Conservation (phyloP, 345 rosid species). For the Melastoma malabathricum region DNA sequence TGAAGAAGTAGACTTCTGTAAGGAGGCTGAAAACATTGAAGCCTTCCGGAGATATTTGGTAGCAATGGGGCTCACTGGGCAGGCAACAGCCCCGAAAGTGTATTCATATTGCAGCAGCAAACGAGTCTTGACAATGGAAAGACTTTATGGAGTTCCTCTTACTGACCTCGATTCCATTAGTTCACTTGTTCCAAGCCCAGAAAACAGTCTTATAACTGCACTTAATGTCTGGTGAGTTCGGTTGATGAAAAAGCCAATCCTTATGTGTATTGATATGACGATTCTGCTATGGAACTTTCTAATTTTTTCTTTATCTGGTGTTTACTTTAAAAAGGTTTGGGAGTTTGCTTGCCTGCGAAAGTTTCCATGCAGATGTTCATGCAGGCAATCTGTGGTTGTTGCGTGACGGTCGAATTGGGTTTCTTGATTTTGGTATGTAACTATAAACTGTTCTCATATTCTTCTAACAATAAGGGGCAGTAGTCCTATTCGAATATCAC, state of each 20-base stretch:
- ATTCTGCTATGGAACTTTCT: conserved; percentile 1
- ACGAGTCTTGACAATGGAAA: conserved; percentile 87
- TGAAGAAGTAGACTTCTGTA: conserved; percentile 88
- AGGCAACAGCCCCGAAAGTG: conserved; percentile 89
- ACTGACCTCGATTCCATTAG: conserved; percentile 90
- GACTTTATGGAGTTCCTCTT: conserved; percentile 96
- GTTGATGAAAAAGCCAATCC: not conserved
- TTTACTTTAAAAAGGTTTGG: conserved; percentile 57
- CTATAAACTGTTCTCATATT: not conserved
- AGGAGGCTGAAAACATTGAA: conserved; percentile 80
- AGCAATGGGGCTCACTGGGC: conserved; percentile 73
- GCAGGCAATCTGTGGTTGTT: conserved; percentile 92
- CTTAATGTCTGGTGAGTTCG: conserved; percentile 78
- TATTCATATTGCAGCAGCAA: conserved; percentile 72
- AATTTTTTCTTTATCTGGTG: not conserved
- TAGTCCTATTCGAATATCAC: too few relatives aligned
- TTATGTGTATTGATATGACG: not conserved
- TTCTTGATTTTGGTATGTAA: conserved; percentile 84
- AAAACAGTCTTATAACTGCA: conserved; percentile 81
- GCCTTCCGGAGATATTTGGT: conserved; percentile 72
- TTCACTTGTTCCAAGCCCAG: conserved; percentile 78
- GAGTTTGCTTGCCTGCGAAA: conserved; percentile 87
- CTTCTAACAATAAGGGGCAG: not conserved
- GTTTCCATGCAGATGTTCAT: conserved; percentile 98
- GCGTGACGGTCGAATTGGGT: conserved; percentile 94